phyloP scores from a whole-genome alignment of 441 rosid genomes.

The Erodium texanum region DNA sequence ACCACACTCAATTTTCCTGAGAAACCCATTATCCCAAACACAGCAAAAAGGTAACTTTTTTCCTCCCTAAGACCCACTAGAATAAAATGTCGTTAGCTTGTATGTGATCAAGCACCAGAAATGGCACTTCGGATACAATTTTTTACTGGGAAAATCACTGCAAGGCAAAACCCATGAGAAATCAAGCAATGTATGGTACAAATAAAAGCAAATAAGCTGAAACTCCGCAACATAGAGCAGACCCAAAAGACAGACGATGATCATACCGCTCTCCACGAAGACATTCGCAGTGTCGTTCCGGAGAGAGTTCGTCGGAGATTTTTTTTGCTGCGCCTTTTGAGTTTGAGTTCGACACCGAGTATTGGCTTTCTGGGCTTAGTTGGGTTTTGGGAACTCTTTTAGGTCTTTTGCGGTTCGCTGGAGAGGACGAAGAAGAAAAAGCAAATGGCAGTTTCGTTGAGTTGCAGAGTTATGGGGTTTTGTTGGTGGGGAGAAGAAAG shows the following conservation, averaged over 20 bases:
- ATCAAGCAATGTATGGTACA: neutral
- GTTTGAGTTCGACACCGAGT: neutral
- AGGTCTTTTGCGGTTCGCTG: neutral
- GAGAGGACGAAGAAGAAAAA: neutral
- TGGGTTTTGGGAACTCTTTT: neutral
- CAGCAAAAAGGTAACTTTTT: slow-evolving; percentile 3
- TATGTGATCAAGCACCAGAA: neutral
- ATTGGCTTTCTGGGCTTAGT: neutral
- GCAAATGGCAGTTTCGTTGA: neutral
- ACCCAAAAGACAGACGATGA: slow-evolving; percentile 2
- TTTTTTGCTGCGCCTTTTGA: neutral
- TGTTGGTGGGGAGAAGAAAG: neutral
- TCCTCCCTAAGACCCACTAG: neutral
- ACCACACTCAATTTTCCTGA: neutral
- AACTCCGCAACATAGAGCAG: neutral
- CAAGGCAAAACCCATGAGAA: neutral
- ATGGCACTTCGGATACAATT: neutral
- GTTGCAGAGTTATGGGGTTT: neutral
- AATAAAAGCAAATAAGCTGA: neutral
- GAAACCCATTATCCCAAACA: neutral
- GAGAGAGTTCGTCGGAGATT: neutral
- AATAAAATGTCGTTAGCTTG: neutral
- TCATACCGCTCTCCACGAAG: neutral
- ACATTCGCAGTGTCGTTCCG: neutral
- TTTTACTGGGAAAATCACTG: neutral